phyloP scores from a whole-genome alignment of 352 stramenopile genomes.

The Thraustochytrium striatum region DNA sequence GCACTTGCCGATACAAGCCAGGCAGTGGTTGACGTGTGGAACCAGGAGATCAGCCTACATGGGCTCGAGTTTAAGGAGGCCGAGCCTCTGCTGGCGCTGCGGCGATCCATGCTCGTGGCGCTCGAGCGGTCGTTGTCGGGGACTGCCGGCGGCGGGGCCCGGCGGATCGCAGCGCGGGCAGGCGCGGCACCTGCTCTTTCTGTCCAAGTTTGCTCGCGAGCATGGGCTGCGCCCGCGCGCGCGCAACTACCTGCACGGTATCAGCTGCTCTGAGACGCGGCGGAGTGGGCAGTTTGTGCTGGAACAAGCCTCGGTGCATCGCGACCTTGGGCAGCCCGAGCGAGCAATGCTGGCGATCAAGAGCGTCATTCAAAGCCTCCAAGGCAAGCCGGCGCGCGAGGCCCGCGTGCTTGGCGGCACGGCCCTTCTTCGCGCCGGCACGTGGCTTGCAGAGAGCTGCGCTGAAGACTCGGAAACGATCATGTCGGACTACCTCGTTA shows the following conservation, averaged over 20 bases:
- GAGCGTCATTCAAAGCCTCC: neutral
- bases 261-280: neutral
- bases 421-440: neutral
- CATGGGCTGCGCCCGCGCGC: neutral
- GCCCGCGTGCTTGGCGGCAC: neutral
- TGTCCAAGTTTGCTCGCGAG: neutral
- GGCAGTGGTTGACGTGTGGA: neutral
- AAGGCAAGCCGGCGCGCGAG: neutral
- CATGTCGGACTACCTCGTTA: neutral
- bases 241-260: neutral
- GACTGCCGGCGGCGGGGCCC: neutral
- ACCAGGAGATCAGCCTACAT: neutral
- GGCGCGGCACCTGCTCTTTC: neutral
- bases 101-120: neutral
- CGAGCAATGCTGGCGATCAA: neutral
- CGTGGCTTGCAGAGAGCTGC: neutral
- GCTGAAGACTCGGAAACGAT: neutral
- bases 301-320: neutral
- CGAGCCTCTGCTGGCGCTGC: conserved; percentile 18
- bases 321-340: neutral
- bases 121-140: neutral
- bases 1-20: neutral
- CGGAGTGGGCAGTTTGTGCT: neutral
- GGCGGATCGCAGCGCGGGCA: neutral
- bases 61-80: conserved; percentile 11